Base-by-base conservation (phyloP, 2,329 filamentous ascomycete genomes). In the Nothopassalora personata region DNA sequence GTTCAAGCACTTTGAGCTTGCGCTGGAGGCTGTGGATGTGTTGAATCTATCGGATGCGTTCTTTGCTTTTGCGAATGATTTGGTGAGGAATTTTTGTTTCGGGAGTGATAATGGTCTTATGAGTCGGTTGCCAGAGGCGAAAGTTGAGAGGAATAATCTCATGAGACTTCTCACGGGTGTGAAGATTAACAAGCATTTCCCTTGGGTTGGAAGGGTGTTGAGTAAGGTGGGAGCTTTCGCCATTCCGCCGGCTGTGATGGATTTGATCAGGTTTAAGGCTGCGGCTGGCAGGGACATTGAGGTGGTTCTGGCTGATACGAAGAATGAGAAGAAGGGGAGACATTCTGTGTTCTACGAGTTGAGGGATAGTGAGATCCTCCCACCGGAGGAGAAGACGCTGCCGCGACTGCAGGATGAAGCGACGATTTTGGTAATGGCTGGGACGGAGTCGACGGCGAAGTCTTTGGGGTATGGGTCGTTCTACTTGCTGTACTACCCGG, bases 101-200 rank as follows among this genome's bases (percentile, higher is more conserved):
- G 68, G 69, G 0, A 62, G 65, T 23, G 64, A 69, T 54, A 63
- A 62, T 28, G 56, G 68, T 39, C 58, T 69, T 15, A 62, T 72
- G 9, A 55, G 57, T 10, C 61, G 71, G 43, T 53, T 69, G 23
- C 34, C 45, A 34, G 63, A 68, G 9, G 70, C 70, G 15, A 63
- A 62, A 15, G 64, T 45, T 11, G 60, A 66, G 43, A 67, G 71
- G 11, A 56, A 65, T 23, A 71, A 74, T 59, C 67, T 70, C 50
- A 64, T 61, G 11, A 58, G 62, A 9, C 61, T 74, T 6, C 63
- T 73, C 9, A 52, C 63, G 23, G 65, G 68, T n/a, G 66, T 72
- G 15, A 69, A 72, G 54, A 39, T 73, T 34, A 72, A 70, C 49
- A 65, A 69, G 39, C 68, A 73, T 50, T 71, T 74, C 55, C 47